phyloP scores from a whole-genome alignment of 108 stramenopile genomes.

The Cyclostephanos invisitatus region DNA sequence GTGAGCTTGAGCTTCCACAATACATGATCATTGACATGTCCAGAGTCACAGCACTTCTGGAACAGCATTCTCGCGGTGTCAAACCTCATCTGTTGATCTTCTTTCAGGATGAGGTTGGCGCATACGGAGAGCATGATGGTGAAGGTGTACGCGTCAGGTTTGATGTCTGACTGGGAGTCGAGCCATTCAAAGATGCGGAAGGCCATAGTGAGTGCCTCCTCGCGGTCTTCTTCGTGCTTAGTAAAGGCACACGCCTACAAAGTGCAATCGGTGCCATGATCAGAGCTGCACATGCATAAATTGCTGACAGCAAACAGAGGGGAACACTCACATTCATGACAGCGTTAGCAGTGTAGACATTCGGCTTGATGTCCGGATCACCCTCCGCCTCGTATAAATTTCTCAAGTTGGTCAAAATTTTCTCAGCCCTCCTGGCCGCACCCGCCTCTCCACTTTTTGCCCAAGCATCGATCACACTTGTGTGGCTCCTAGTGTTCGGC shows the following conservation, averaged over 20 bases:
- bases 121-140: slow-evolving; percentile 88
- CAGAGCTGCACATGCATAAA: neutral
- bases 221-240: slow-evolving; percentile 51
- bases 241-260: slow-evolving; percentile 77
- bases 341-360: slow-evolving; percentile 59
- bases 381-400: slow-evolving; percentile 42
- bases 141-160: slow-evolving; percentile 88
- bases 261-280: neutral
- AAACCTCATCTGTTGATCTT: slow-evolving; percentile 58
- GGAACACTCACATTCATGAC: slow-evolving; percentile 51
- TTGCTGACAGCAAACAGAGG: neutral
- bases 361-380: slow-evolving; percentile 53
- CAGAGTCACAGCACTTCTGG: slow-evolving; percentile 73
- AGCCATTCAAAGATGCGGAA: slow-evolving; percentile 88
- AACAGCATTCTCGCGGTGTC: slow-evolving; percentile 72
- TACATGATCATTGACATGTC: slow-evolving; percentile 88
- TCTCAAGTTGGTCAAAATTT: slow-evolving; percentile 54
- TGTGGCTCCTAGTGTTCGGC: slow-evolving; percentile 52
- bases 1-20: slow-evolving; percentile 83
- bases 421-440: slow-evolving; percentile 59
- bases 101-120: slow-evolving; percentile 79
- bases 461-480: slow-evolving; percentile 70
- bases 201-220: slow-evolving; percentile 68
- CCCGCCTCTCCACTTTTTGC: slow-evolving; percentile 56
- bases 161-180: slow-evolving; percentile 63